Base-by-base conservation (phyloP, 2,329 filamentous ascomycete genomes). In the Lasiodiplodia theobromae region DNA sequence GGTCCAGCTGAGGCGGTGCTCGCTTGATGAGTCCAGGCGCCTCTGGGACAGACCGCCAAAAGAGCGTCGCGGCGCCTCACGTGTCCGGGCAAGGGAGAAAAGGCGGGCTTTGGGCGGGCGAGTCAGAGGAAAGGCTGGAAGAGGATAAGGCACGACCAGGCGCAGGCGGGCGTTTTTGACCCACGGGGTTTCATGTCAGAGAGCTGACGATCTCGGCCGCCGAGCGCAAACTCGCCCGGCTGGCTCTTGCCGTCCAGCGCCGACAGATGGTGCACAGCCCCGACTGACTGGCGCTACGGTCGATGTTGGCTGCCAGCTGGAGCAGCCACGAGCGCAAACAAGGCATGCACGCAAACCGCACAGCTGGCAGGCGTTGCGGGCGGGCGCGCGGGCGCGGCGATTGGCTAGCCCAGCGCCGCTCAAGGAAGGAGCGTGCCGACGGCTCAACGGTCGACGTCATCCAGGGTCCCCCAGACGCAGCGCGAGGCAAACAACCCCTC, bases 171-270 rank as follows among this genome's bases (percentile, higher is more conserved):
- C 40, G 38, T 38, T 64, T 64, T 64, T 52, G 60, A 64, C 60
- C 44, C 60, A 52, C 60, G 44, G 60, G 60, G 60, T 64, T 63
- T 52, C 60, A 64, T 49, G 60, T 64, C 60, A 28, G 60, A 64
- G 60, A 52, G 60, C 47, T 64, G 60, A 52, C 47, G 60, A 64
- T 64, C 60, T 64, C 60, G 44, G 60, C 28, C 44, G 60, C 60
- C 60, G 60, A 53, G 47, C 60, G 47, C 60, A 64, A 52, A 52
- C 60, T 38, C 47, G 60, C 44, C 49, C 58, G 58, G 21, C 25
- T 51, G 25, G n/a, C 44, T 37, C 60, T 47, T 47, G 44, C 44
- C 44, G 44, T 47, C 44, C 44, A 47, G 44, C 31, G 44, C 18
- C 44, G 18, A 18, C 18, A 18, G n/a, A 47, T 47, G 18, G 4